Evolutionary conservation across 1,284 basidiomycete species (phyloP).

Genomic region (Bjerkandera adusta): DNA sequence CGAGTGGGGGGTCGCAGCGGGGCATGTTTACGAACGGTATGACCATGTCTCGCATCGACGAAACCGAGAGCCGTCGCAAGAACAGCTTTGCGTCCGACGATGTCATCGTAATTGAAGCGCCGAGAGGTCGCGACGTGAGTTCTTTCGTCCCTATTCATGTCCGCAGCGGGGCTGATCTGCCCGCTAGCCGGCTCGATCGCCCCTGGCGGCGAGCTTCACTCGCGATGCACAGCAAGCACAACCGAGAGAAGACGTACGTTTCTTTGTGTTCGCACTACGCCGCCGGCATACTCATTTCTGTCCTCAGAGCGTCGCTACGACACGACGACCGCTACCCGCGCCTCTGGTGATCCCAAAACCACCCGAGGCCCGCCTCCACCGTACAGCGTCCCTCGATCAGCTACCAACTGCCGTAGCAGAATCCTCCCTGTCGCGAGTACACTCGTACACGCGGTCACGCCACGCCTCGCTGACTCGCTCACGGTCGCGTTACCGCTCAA

Average conservation of each 20-base stretch:
- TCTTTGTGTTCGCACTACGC: too few species aligned
- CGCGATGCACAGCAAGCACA: neutral
- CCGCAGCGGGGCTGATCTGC: neutral
- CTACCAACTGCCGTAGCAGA: neutral
- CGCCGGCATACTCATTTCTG: neutral
- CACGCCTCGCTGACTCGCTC: constrained; percentile 3
- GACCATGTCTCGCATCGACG: neutral
- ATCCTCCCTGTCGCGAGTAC: neutral
- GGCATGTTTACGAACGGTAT: neutral
- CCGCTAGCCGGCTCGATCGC: constrained; percentile 8
- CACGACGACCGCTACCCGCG: constrained; percentile 6
- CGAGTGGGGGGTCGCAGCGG: neutral
- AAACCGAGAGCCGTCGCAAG: neutral
- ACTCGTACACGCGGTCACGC: constrained; percentile 3
- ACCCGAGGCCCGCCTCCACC: neutral
- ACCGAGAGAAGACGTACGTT: neutral
- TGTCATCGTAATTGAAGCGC: constrained; percentile 14
- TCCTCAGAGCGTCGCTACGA: neutral
- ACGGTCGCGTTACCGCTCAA: constrained; percentile 2
- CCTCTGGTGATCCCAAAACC: constrained; percentile 11
- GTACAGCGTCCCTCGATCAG: constrained; percentile 7
- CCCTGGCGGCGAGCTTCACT: constrained; percentile 1
- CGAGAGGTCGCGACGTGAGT: constrained; percentile 14
- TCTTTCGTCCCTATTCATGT: neutral
- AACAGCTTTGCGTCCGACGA: constrained; percentile 8